Evolutionary conservation across 2,329 filamentous ascomycete species (phyloP), one percentile per base, ranked within the genome.

Genomic region (Xenosphaeropsis pyriputrescens): DNA sequence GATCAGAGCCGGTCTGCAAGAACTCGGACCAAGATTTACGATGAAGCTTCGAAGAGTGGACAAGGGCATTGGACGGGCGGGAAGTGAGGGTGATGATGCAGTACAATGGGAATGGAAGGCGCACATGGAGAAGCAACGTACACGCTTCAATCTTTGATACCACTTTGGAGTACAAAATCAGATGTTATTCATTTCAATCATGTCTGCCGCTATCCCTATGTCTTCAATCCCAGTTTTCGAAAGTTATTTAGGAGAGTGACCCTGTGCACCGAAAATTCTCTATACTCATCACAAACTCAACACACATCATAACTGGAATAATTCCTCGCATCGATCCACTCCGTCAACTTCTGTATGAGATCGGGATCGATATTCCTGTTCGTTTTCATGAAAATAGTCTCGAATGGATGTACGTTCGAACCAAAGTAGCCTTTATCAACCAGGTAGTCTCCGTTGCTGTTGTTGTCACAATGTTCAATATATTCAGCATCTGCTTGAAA

Each of bases 101-200:
- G 46, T 56, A 13, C 55, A 93, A 54, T 96, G 91, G 89, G 75
- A 95, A 57, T 98, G 91, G 91, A 93, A 93, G 63, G 81, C 83
- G 9, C 77, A 78, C 55, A 93, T 91, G 79, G 91, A 98, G 64
- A 95, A 95, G 67, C 69, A 83, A 54, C 71, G 91, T 52, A 96
- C 89, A 48, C 79, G 85, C 56, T 98, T 96, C 64, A 91, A 93
- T 60, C 66, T 98, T 55, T 96, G 69, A 32, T 32, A 32, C 30
- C 30, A 32, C 22, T 9, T 11, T 26, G 22, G 19, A 35, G 17
- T 35, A 11, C 13, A 30, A 19, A 37, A 37, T 17, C 18, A n/a
- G 17, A 37, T 16, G 16, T 17, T 17, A 37, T 31, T 22, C 17
- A 18, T 17, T 1, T 32, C 18, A 14, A 37, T 9, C 22, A 9